phyloP scores from a whole-genome alignment of 208 protist genomes.

The Crithidia thermophila region DNA sequence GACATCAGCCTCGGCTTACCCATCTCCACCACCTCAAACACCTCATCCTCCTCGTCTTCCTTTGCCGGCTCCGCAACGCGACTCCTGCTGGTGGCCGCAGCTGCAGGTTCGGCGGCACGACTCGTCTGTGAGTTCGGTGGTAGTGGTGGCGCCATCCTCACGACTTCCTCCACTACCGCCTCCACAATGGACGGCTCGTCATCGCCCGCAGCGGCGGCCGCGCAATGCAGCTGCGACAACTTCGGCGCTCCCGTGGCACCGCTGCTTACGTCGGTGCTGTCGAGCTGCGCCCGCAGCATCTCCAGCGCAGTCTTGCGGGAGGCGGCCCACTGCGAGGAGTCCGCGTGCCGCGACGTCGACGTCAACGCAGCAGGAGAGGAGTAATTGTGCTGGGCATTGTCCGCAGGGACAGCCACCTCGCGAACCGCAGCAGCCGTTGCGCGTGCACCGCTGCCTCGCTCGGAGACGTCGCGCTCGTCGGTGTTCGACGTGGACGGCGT shows the following conservation, averaged over 20 bases:
- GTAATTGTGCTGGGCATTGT: not conserved
- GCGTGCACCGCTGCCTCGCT: not conserved
- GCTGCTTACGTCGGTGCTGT: slow-evolving; percentile 7
- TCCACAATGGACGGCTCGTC: slow-evolving; percentile 1
- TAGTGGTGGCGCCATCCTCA: too few species aligned
- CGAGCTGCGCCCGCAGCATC: slow-evolving; percentile 46
- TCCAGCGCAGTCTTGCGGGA: slow-evolving; percentile 46
- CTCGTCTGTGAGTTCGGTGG: too few species aligned
- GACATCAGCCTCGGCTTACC: not conserved
- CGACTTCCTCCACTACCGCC: not conserved
- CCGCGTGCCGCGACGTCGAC: not conserved
- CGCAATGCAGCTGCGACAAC: not conserved
- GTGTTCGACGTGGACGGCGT: not conserved
- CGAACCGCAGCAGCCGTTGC: not conserved
- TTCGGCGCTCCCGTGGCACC: not conserved
- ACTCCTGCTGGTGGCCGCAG: too few species aligned
- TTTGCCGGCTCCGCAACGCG: not conserved
- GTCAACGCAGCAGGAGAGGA: not conserved
- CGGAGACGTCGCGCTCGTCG: not conserved
- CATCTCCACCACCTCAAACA: slow-evolving; percentile 1
- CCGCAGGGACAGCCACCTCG: too few species aligned
- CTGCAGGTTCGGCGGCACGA: too few species aligned
- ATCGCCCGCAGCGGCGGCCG: too few species aligned
- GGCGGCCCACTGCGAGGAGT: slow-evolving; percentile 41
- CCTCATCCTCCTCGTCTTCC: not conserved